Conservation (phyloP, 805 yeast genomes). For the Tetrapisispora arboricola region DNA sequence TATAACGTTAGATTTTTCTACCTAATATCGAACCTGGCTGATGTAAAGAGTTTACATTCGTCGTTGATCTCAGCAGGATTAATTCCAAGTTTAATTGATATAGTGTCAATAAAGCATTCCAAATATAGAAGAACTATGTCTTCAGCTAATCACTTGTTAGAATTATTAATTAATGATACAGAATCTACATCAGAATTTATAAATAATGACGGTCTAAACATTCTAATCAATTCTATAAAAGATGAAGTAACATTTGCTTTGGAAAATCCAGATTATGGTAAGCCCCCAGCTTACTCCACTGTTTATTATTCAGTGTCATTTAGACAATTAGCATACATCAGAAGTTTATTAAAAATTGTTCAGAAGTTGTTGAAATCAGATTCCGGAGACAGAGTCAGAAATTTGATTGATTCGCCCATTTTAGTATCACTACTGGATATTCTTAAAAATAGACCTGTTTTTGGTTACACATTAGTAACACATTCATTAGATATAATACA, state of each 20-base stretch:
- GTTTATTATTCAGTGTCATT: slow-evolving; percentile 45
- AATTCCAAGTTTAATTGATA: slow-evolving; percentile 51
- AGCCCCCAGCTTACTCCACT: slow-evolving; percentile 42
- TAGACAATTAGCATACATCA: slow-evolving; percentile 50
- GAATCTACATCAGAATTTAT: slow-evolving; percentile 56
- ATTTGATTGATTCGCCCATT: slow-evolving; percentile 77
- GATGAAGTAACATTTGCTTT: slow-evolving; percentile 58
- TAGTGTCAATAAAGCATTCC: slow-evolving; percentile 43
- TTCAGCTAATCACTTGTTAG: slow-evolving; percentile 52
- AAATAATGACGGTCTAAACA: slow-evolving; percentile 52
- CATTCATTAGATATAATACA: slow-evolving; percentile 54
- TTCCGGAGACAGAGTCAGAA: slow-evolving; percentile 75
- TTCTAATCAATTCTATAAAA: slow-evolving; percentile 49
- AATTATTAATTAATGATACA: slow-evolving; percentile 33
- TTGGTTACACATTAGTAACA: slow-evolving; percentile 59
- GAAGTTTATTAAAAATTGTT: slow-evolving; percentile 53
- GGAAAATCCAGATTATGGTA: slow-evolving; percentile 46
- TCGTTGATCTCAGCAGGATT: slow-evolving; percentile 69
- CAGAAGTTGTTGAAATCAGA: slow-evolving; percentile 57
- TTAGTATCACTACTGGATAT: slow-evolving; percentile 50
- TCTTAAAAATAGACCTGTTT: slow-evolving; percentile 42
- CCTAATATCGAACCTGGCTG: slow-evolving; percentile 51
- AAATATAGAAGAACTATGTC: slow-evolving; percentile 47
- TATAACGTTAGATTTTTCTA: slow-evolving; percentile 43
- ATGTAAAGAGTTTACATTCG: slow-evolving; percentile 42